Evolutionary conservation across 1,139 yeast genomes (phyloP), one percentile per base, ranked within the genome.

Genomic region (Yarrowia galli): DNA sequence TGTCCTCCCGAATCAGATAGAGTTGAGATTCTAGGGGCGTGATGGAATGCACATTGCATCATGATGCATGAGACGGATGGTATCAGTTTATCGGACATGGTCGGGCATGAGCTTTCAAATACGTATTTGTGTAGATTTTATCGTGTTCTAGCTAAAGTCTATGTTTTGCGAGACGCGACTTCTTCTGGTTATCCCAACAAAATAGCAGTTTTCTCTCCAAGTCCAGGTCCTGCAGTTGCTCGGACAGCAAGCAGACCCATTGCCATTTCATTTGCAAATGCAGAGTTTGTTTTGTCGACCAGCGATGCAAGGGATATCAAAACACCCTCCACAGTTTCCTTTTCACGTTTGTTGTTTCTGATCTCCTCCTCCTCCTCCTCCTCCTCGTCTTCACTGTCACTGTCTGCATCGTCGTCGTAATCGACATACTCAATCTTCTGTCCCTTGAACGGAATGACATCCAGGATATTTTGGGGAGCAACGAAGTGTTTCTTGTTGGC

Each of bases 401-500:
- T 35, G 20, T 64, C 15, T 5, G 6, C 63, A 12, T 28, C 58
- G 36, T 64, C 67, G 25, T 58, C 40, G n/a, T 63, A 13, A 56
- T 32, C 5, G 45, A 49, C 16, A 63, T 63, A 49, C 56, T 36
- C 68, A 58, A 69, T 68, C 38, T 68, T 68, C 49, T 63, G 53
- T 7, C 66, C 38, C 12, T 69, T 67, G 38, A 71, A 67, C 8
- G 60, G 56, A 28, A 49, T 49, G 3, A 48, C 13, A 5, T 40
- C 40, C 28, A 48, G 16, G 3, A 43, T n/a, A 12, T 22, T 35
- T 28, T 32, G 48, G 5, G 53, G 36, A 10, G 46, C 61, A 2
- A 45, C 28, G 9, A 65, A 42, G 4, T 36, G 61, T 9, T 40
- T 28, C 23, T 51, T 35, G 15, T 25, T 23, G 16, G 48, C 67